phyloP scores from a whole-genome alignment of 805 yeast species.

The Ogataea degrootiae region DNA sequence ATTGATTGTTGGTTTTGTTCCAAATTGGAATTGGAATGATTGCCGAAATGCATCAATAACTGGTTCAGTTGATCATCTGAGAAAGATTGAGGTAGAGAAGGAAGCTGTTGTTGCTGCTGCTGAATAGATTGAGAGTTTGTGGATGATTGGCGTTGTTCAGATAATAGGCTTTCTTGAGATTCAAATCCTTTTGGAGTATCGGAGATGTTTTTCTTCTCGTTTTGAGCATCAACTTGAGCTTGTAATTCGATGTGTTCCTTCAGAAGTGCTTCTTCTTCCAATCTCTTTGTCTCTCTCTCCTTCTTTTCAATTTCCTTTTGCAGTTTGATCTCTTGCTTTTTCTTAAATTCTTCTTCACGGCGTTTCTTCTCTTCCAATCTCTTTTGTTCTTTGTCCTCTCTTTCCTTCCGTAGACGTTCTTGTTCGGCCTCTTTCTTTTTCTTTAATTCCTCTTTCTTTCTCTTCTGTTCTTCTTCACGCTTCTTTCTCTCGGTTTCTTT shows the following conservation, averaged over 20 bases:
- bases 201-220: neutral
- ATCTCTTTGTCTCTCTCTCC: slow-evolving; percentile 23
- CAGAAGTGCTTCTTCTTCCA: slow-evolving; percentile 22
- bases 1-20: neutral
- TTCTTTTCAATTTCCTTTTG: slow-evolving; percentile 28
- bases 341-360: slow-evolving; percentile 30
- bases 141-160: neutral
- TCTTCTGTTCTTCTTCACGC: slow-evolving; percentile 37
- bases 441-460: slow-evolving; percentile 36
- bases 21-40: neutral
- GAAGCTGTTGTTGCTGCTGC: neutral
- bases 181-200: neutral
- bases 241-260: slow-evolving; percentile 2
- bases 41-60: slow-evolving; percentile 10
- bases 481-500: slow-evolving; percentile 39
- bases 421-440: slow-evolving; percentile 36
- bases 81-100: slow-evolving; percentile 6
- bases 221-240: neutral
- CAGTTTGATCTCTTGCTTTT: slow-evolving; percentile 32
- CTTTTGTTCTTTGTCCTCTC: slow-evolving; percentile 36
- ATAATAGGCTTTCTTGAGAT: neutral
- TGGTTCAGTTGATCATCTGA: slow-evolving; percentile 15
- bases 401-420: slow-evolving; percentile 32
- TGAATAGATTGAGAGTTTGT: neutral
- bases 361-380: slow-evolving; percentile 30